Percentiles rank a stretch among this genome's conserved stretches.
These are phyloP conservation scores for Cornus suecica DNA, from an alignment of 148 eudicot species.

Conservation along the genomic window DNA sequence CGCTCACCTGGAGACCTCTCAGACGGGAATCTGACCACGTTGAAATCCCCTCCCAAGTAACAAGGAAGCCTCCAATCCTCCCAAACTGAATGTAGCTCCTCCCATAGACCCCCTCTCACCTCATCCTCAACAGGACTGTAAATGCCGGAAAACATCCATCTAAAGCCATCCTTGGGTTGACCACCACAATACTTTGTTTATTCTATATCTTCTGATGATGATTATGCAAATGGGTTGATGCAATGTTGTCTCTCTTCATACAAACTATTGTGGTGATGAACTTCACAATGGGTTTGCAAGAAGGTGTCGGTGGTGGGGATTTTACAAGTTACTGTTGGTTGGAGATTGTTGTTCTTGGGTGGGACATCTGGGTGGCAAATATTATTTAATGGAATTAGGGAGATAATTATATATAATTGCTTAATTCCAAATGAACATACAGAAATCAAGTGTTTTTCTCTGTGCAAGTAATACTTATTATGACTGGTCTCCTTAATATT, in stretches of 20 bases:
- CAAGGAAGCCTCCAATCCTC: too few species aligned
- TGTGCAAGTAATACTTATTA: neutral
- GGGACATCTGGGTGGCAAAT: neutral
- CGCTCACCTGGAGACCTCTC: too few species aligned
- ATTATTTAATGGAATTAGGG: neutral
- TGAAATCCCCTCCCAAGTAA: too few species aligned
- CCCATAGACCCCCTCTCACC: too few species aligned
- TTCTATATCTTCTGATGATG: neutral
- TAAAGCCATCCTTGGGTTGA: too few species aligned
- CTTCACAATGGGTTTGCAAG: neutral
- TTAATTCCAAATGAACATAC: neutral
- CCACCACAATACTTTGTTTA: neutral
- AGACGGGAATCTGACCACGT: too few species aligned
- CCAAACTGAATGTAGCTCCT: too few species aligned
- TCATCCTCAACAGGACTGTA: too few species aligned
- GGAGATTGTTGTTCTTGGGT: neutral
- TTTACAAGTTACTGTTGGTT: neutral
- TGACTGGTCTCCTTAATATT: neutral
- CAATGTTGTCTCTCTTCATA: too few species aligned
- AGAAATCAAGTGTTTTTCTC: neutral
- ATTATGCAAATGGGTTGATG: neutral
- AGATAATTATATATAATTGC: neutral
- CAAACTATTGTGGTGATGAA: neutral
- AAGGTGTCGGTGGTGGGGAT: neutral
- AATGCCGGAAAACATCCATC: too few species aligned